phyloP scores from a whole-genome alignment of 352 stramenopile species.

The Globisporangium ultimum region DNA sequence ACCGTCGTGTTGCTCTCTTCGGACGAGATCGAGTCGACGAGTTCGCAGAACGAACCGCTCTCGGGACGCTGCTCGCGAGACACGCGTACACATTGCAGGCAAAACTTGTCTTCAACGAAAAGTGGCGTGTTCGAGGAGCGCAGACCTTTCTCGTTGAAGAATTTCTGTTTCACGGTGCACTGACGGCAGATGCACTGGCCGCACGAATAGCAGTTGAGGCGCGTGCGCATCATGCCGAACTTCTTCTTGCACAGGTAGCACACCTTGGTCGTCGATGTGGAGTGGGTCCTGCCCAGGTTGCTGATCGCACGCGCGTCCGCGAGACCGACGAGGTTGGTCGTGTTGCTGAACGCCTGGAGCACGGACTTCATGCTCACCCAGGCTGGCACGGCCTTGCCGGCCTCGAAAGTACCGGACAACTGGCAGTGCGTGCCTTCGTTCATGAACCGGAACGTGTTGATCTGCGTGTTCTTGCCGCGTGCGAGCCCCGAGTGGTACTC shows the following conservation, averaged over 20 bases:
- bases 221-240: conserved; percentile 11
- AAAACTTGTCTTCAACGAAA: conserved; percentile 8
- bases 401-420: conserved; percentile 4
- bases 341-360: not conserved
- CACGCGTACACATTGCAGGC: conserved; percentile 5
- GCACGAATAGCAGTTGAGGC: conserved; percentile 10
- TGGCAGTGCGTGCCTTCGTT: conserved; percentile 8
- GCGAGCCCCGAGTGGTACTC: conserved; percentile 26
- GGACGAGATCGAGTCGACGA: conserved; percentile 5
- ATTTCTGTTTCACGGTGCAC: conserved; percentile 10
- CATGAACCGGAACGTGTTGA: conserved; percentile 10
- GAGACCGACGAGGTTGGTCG: conserved; percentile 8
- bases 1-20: conserved; percentile 7
- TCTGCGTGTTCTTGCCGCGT: conserved; percentile 7
- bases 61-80: conserved; percentile 4
- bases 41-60: not conserved
- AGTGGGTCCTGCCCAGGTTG: conserved; percentile 2
- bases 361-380: conserved; percentile 8
- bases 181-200: conserved; percentile 6
- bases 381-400: not conserved
- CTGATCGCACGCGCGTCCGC: conserved; percentile 10
- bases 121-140: not conserved
- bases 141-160: conserved; percentile 8
- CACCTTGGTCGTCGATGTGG: not conserved
- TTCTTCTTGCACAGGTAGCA: conserved; percentile 16